Base-by-base conservation (phyloP, 805 yeast genomes). In the Yamadazyma nakazawae region DNA sequence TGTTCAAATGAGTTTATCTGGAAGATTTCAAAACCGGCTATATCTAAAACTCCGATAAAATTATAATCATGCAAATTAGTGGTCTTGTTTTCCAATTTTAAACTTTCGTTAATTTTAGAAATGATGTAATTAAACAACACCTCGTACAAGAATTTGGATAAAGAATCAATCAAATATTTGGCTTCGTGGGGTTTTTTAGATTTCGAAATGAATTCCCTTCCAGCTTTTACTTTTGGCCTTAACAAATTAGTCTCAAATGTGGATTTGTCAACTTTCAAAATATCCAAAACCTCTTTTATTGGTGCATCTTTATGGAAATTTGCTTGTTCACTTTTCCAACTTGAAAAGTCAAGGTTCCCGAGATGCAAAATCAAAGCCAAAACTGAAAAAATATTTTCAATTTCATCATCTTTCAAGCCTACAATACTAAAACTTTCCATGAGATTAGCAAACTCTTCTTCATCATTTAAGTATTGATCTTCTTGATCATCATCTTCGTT, bases 161-260 rank as follows among this genome's bases (percentile, higher is more conserved):
- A 72, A 0, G 98, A 96, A 62, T 92, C 96, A 34, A 92, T 72
- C 14, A 94, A 76, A 56, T 80, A 81, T 52, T 81, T 82, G 0
- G 92, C 96, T 60, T 94, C 97, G 0, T 76, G 63, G 0, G 96
- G 83, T 40, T 83, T 83, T 56, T 86, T 80, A 30, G 91, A 81
- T 60, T 89, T 96, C 17, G 81, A 78, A 34, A 94, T 89, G 65
- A 78, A 76, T 62, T 94, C 99, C 54, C 81, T 77, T 2, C 99
- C 99, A 3, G 97, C 97, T 60, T 82, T 88, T 10, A 91, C 96
- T 57, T 81, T 84, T 5, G 97, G 97, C 34, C 79, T 78, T 30
- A 90, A 63, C 10, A 94, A 70, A 37, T 79, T 80, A 48, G 72
- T 74, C 52, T 86, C 79, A 47, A 72, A 70, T 3, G 74, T 80